These are phyloP conservation scores for Lachnellula subtilissima DNA, from an alignment of 2,329 filamentous ascomycete species.

Conservation along the genomic window DNA sequence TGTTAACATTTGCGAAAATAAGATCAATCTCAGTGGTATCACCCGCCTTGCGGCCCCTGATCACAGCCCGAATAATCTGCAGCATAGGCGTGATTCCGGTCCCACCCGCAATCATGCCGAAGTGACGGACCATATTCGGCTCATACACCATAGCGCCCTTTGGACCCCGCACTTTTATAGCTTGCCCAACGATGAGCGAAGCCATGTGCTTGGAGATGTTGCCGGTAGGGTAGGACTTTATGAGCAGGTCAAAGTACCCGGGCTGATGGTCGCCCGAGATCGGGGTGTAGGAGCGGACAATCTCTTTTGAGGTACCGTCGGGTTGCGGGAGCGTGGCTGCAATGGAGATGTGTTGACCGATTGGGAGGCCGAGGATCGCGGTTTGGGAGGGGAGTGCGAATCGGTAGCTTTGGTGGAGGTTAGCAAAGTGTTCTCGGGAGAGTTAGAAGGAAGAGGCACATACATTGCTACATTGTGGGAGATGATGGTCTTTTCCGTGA, in stretches of 20 bases:
- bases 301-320: slow-evolving; percentile 72
- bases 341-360: slow-evolving; percentile 98
- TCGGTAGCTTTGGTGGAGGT: slow-evolving; percentile 64
- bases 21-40: slow-evolving; percentile 88
- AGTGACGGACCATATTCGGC: slow-evolving; percentile 92
- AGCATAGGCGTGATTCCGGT: slow-evolving; percentile 99
- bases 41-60: slow-evolving; percentile 70
- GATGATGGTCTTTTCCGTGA: slow-evolving; percentile 90
- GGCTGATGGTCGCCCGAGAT: slow-evolving; percentile 85
- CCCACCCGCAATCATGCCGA: slow-evolving; percentile 97
- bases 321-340: slow-evolving; percentile 64
- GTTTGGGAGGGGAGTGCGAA: slow-evolving; percentile 75
- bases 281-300: slow-evolving; percentile 87
- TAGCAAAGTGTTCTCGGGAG: slow-evolving; percentile 12
- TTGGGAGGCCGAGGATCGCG: slow-evolving; percentile 88
- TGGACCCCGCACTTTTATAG: slow-evolving; percentile 85
- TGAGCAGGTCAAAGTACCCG: slow-evolving; percentile 91
- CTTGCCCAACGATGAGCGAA: slow-evolving; percentile 74
- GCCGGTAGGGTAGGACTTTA: slow-evolving; percentile 96
- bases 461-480: slow-evolving; percentile 98
- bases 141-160: slow-evolving; percentile 98
- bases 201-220: slow-evolving; percentile 96
- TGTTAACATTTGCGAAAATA: slow-evolving; percentile 94
- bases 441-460: slow-evolving; percentile 17
- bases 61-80: slow-evolving; percentile 87